These are phyloP conservation scores for Barbatosphaeria neglecta DNA, from an alignment of 495 filamentous ascomycete species.

Conservation along the genomic window DNA sequence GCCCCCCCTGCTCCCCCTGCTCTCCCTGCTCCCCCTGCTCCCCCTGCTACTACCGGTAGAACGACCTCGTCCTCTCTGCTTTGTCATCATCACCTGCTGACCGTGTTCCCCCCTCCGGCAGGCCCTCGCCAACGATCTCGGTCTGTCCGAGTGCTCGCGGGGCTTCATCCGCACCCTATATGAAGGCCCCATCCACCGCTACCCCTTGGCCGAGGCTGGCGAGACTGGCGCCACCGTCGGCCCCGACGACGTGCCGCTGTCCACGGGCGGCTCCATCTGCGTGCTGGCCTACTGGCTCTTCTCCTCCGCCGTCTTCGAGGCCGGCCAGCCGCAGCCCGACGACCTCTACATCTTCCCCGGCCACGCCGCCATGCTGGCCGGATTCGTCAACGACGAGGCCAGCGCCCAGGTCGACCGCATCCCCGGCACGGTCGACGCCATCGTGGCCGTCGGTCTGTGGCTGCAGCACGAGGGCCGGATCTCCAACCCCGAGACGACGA, in stretches of 20 bases:
- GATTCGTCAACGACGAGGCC: slow-evolving; percentile 44
- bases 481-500: no score
- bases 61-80: no score
- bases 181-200: slow-evolving; percentile 15
- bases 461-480: slow-evolving; percentile 26
- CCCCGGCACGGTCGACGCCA: slow-evolving; percentile 31
- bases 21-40: no score
- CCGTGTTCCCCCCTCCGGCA: slow-evolving; percentile 16
- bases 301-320: slow-evolving; percentile 39
- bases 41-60: no score
- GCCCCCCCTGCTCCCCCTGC: no score
- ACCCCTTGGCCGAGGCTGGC: slow-evolving; percentile 26
- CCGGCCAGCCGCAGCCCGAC: slow-evolving; percentile 27
- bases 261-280: slow-evolving; percentile 56
- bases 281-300: slow-evolving; percentile 48
- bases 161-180: slow-evolving; percentile 18
- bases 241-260: slow-evolving; percentile 57
- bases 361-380: slow-evolving; percentile 44
- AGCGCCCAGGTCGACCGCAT: slow-evolving; percentile 21
- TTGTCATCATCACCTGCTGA: slow-evolving; percentile 1
- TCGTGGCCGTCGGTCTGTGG: slow-evolving; percentile 40
- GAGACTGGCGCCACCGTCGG: slow-evolving; percentile 30
- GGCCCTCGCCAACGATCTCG: slow-evolving; percentile 64
- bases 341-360: slow-evolving; percentile 52
- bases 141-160: slow-evolving; percentile 22